A percentile compares a stretch with the other conserved stretches of the same genome.
Conservation (phyloP, 2,329 filamentous ascomycete genomes). For the Ophiostoma triangulosporum region DNA sequence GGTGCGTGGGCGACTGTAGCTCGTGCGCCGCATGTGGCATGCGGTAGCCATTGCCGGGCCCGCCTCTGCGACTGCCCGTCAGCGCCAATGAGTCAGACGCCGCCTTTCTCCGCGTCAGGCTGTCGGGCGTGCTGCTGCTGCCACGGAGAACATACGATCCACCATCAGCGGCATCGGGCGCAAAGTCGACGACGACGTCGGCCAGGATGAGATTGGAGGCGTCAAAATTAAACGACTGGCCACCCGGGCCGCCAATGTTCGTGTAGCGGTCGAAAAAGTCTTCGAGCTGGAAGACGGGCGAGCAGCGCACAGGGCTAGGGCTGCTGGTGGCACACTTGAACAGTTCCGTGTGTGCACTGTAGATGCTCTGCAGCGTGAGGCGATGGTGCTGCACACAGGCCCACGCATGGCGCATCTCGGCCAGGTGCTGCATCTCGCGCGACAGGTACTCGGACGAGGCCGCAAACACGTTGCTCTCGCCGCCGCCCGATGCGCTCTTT, state of each 20-base stretch:
- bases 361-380: constrained; percentile 65
- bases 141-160: neutral
- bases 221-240: constrained; percentile 51
- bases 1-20: neutral
- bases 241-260: constrained; percentile 42
- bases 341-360: constrained; percentile 66
- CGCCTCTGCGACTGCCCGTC: neutral
- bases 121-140: neutral
- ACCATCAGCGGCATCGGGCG: constrained; percentile 39
- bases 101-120: neutral
- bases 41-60: neutral
- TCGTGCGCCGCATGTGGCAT: neutral
- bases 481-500: constrained; percentile 27
- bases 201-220: constrained; percentile 59
- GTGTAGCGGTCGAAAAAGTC: constrained; percentile 77
- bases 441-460: constrained; percentile 55
- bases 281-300: constrained; percentile 69
- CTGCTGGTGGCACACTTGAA: constrained; percentile 57
- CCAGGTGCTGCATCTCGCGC: constrained; percentile 66
- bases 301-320: constrained; percentile 57
- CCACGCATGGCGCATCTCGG: constrained; percentile 63
- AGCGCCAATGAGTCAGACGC: neutral
- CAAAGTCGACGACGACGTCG: constrained; percentile 50
- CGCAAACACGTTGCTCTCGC: constrained; percentile 49
- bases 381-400: constrained; percentile 67